These are phyloP conservation scores for Microbotryomycetes sp. DNA, from an alignment of 1,284 basidiomycete genomes.

Conservation along the genomic window DNA sequence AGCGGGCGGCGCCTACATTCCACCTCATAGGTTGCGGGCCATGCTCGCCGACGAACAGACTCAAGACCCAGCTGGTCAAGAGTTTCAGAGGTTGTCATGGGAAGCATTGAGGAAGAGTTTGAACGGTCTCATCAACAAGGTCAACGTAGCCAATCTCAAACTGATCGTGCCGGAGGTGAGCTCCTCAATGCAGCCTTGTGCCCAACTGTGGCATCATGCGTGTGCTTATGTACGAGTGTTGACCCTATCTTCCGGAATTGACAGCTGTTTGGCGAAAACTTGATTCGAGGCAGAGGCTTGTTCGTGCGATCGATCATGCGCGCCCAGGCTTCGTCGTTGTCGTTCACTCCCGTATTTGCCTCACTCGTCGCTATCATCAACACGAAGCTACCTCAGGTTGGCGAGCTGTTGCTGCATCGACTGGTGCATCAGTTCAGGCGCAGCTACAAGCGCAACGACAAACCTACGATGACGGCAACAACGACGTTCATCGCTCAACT, in stretches of 20 bases:
- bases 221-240: neutral
- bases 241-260: neutral
- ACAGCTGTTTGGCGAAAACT: conserved; percentile 74
- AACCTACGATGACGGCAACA: conserved; percentile 89
- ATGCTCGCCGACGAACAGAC: conserved; percentile 73
- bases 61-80: conserved; percentile 77
- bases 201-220: neutral
- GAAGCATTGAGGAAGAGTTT: conserved; percentile 96
- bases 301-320: conserved; percentile 95
- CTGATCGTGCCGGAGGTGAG: conserved; percentile 75
- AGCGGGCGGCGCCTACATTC: conserved; percentile 93
- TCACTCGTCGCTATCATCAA: conserved; percentile 92
- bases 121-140: conserved; percentile 98
- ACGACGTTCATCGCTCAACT: conserved; percentile 95
- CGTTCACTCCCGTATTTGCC: conserved; percentile 96
- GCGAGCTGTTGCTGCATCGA: conserved; percentile 80
- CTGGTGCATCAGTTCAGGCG: conserved; percentile 92
- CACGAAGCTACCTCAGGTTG: conserved; percentile 92
- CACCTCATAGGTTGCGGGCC: conserved; percentile 83
- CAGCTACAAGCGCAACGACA: conserved; percentile 95
- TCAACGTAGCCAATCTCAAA: conserved; percentile 60
- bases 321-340: conserved; percentile 90
- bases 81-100: conserved; percentile 91
- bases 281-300: conserved; percentile 80
- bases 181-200: neutral